Base-by-base conservation (phyloP, 108 stramenopile genomes). In the Aurantiochytrium sp. region DNA sequence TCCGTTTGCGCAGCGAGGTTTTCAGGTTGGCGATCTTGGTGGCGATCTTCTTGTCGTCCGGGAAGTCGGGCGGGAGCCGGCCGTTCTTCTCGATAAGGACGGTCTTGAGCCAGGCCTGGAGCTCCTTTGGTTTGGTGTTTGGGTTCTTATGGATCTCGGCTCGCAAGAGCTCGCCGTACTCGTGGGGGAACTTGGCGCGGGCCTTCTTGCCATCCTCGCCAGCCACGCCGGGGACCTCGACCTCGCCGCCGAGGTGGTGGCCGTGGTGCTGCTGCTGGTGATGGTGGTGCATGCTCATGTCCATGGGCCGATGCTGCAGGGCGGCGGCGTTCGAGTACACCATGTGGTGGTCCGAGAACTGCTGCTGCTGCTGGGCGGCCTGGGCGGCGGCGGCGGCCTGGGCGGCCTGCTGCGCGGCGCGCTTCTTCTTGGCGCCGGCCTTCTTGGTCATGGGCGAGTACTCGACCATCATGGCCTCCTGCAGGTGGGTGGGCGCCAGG, bases 1-100 rank as follows among this genome's bases (percentile, higher is more conserved):
- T 65, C 32, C 59, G 59, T 19, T 65, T 65, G 59, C 59, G 59
- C 32, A 65, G 24, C 6, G 59, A 65, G 59, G 59, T 65, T 65
- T 65, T 65, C 32, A 65, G 24, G 59, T 65, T 65, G 24, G 59
- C 59, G 24, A 65, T 65, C 59, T 65, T 65, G 59, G 59, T 65
- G 59, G 59, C 59, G 59, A 65, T 65, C 59, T 65, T 65, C 59
- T 65, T 65, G 59, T 65, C 59, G 19, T 65, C 59, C 15, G 59
- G 59, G 24, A 65, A 65, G 59, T 65, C 59, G 34, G 59, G 15
- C 8, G 59, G 59, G 10, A 65, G 59, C 8, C 59, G 59, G 59
- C 59, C 59, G 59, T 65, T 30, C 59, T 65, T 65, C 59, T 65
- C 59, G 34, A 65, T 10, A 65, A 65, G 59, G 59, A 34, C 27